Conservation (phyloP, 2,329 filamentous ascomycete species). For the Alternaria sp. region DNA sequence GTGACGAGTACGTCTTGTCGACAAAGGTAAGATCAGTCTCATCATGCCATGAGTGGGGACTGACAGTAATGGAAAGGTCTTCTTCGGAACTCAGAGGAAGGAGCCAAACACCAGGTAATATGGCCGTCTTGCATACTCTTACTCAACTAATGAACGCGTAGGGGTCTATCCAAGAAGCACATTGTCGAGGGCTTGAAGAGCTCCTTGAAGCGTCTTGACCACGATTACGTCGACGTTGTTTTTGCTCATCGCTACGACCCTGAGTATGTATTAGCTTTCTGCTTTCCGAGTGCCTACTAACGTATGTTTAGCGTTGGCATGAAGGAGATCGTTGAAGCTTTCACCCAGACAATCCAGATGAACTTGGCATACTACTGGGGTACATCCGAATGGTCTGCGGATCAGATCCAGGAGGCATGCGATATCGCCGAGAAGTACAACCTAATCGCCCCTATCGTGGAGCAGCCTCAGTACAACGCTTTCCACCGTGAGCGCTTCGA, state of each 20-base stretch:
- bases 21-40: constrained; percentile 25
- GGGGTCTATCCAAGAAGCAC: constrained; percentile 58
- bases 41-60: background rate
- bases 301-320: constrained; percentile 57
- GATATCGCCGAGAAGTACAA: constrained; percentile 68
- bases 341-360: constrained; percentile 59
- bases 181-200: constrained; percentile 65
- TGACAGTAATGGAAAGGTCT: constrained; percentile 48
- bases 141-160: background rate
- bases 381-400: constrained; percentile 66
- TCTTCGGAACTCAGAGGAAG: constrained; percentile 63
- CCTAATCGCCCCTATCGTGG: constrained; percentile 62
- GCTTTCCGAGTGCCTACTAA: constrained; percentile 2
- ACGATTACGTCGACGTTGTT: constrained; percentile 71
- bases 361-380: constrained; percentile 63
- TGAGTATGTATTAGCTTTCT: constrained; percentile 31
- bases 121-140: background rate
- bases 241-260: constrained; percentile 67
- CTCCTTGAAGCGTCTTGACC: constrained; percentile 64
- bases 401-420: constrained; percentile 64
- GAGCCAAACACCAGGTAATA: constrained; percentile 59
- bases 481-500: constrained; percentile 68
- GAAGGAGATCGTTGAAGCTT: constrained; percentile 66
- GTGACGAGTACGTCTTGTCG: constrained; percentile 42
- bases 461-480: constrained; percentile 66